Evolutionary conservation across 192 early-diverging fungal species (phyloP).

Genomic region (Coemansia javaensis): DNA sequence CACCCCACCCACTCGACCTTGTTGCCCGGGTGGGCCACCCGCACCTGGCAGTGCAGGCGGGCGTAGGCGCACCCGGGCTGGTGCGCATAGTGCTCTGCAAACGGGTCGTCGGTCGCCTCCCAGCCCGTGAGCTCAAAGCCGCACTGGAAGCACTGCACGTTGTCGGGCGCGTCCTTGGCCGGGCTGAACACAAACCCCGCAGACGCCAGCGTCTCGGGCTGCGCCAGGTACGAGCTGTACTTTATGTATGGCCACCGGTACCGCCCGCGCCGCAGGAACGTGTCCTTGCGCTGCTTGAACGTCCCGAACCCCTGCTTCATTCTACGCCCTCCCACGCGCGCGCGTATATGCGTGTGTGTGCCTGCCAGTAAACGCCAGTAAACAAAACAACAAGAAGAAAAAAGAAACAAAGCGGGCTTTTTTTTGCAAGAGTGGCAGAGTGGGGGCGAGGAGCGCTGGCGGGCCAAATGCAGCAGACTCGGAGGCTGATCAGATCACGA

Average conservation of each 20-base stretch:
- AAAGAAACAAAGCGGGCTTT: too few species aligned
- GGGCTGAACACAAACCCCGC: conserved; percentile 51
- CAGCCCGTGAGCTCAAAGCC: conserved; percentile 49
- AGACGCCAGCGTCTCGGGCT: conserved; percentile 41
- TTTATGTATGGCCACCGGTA: conserved; percentile 42
- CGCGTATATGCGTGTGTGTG: too few species aligned
- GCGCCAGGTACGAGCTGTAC: conserved; percentile 34
- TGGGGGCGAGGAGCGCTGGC: too few species aligned
- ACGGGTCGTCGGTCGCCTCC: conserved; percentile 48
- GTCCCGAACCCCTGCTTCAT: conserved; percentile 28
- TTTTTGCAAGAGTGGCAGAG: too few species aligned
- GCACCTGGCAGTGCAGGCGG: conserved; percentile 37
- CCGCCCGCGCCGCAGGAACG: conserved; percentile 43
- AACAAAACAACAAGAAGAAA: too few species aligned
- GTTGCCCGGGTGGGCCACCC: conserved; percentile 13
- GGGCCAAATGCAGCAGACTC: too few species aligned
- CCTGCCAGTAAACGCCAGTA: too few species aligned
- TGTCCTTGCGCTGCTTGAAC: conserved; percentile 41
- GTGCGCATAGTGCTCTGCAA: conserved; percentile 44
- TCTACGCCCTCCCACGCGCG: too few species aligned
- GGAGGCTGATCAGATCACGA: too few species aligned
- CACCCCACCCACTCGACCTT: conserved; percentile 35
- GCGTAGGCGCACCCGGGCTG: conserved; percentile 39
- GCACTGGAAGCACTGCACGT: conserved; percentile 50
- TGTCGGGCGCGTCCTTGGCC: conserved; percentile 44